phyloP scores from a whole-genome alignment of 192 early-diverging fungal species.

The Gaertneriomyces semiglobifer region DNA sequence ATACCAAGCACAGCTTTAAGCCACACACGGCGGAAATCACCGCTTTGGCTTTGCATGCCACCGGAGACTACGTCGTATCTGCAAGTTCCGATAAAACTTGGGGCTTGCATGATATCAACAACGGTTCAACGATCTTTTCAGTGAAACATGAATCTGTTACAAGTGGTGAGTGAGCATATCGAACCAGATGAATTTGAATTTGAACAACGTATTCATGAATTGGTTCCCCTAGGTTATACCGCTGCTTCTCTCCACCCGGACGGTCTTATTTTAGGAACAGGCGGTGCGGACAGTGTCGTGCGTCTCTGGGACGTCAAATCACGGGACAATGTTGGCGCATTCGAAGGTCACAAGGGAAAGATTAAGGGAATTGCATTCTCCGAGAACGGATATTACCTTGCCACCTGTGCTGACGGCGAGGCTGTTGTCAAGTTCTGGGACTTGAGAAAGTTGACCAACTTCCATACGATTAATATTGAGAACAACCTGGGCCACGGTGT shows the following conservation, averaged over 20 bases:
- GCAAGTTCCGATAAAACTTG: slow-evolving; percentile 73
- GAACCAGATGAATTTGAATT: not conserved
- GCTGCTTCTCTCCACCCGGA: slow-evolving; percentile 85
- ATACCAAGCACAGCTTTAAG: slow-evolving; percentile 51
- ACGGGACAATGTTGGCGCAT: slow-evolving; percentile 60
- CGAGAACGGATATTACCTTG: slow-evolving; percentile 93
- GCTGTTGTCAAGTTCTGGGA: slow-evolving; percentile 84
- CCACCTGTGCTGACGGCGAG: slow-evolving; percentile 66
- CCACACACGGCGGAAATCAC: slow-evolving; percentile 70
- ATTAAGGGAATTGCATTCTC: slow-evolving; percentile 78
- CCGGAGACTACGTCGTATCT: slow-evolving; percentile 74
- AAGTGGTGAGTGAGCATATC: slow-evolving; percentile 34
- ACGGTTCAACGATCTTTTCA: slow-evolving; percentile 50
- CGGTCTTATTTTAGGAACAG: slow-evolving; percentile 80
- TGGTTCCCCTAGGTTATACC: slow-evolving; percentile 51
- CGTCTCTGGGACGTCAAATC: slow-evolving; percentile 83
- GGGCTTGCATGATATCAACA: slow-evolving; percentile 74
- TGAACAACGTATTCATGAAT: not conserved
- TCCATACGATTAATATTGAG: slow-evolving; percentile 61
- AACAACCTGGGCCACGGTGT: slow-evolving; percentile 52
- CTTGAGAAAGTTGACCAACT: slow-evolving; percentile 76
- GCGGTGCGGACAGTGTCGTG: slow-evolving; percentile 65
- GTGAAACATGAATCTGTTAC: slow-evolving; percentile 42
- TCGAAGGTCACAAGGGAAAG: slow-evolving; percentile 53
- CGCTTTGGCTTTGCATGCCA: slow-evolving; percentile 74